Evolutionary conservation across 2,329 filamentous ascomycete genomes (phyloP).

Genomic region (Hymenoscyphus occultus): DNA sequence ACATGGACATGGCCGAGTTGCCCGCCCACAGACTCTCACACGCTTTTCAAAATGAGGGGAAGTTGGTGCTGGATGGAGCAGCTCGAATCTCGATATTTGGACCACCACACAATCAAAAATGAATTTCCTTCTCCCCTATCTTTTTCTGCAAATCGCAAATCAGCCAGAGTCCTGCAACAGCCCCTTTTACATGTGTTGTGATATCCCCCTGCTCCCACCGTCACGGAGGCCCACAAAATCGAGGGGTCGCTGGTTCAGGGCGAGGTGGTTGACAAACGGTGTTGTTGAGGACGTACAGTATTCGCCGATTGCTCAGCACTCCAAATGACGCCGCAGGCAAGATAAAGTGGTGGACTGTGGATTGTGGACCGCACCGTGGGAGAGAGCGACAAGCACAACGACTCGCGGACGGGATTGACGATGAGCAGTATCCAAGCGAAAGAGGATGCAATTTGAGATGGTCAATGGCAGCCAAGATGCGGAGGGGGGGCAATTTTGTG

Average conservation of each 20-base stretch:
- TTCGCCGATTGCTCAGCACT: slow-evolving; percentile 19
- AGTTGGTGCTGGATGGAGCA: slow-evolving; percentile 5
- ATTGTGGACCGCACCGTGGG: background rate
- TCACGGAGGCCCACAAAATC: background rate
- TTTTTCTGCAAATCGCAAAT: slow-evolving; percentile 23
- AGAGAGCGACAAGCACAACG: slow-evolving; percentile 10
- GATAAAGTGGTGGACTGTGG: slow-evolving; percentile 4
- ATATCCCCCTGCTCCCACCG: background rate
- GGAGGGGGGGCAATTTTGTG: slow-evolving; percentile 16
- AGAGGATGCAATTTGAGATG: background rate
- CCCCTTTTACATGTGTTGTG: slow-evolving; percentile 5
- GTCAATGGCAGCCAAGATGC: slow-evolving; percentile 17
- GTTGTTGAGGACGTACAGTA: slow-evolving; percentile 12
- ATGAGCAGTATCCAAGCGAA: slow-evolving; percentile 6
- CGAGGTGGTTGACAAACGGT: slow-evolving; percentile 2
- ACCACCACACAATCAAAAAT: slow-evolving; percentile 15
- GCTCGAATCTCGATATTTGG: slow-evolving; percentile 10
- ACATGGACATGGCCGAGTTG: slow-evolving; percentile 25
- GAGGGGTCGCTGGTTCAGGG: background rate
- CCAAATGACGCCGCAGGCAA: slow-evolving; percentile 4
- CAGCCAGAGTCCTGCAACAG: slow-evolving; percentile 22
- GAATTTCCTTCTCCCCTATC: slow-evolving; percentile 28
- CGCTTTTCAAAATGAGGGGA: slow-evolving; percentile 13
- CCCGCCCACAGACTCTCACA: slow-evolving; percentile 15
- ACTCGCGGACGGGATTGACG: background rate